These are phyloP conservation scores for Leishmania tropica DNA, from an alignment of 208 protist species.

Conservation along the genomic window DNA sequence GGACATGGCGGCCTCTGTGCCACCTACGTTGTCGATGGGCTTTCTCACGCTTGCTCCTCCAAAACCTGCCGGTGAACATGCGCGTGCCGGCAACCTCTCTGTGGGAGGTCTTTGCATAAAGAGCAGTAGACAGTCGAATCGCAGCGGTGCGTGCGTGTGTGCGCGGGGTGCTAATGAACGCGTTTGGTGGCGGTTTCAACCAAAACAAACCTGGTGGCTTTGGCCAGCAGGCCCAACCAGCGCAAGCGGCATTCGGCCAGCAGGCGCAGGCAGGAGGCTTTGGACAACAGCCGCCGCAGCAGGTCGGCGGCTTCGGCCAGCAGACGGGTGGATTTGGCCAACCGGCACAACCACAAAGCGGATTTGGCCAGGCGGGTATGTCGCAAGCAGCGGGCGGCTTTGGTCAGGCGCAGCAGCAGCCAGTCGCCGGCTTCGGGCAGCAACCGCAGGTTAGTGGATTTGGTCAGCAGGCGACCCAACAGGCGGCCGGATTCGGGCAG, in stretches of 20 bases:
- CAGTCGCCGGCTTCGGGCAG: constrained; percentile 43
- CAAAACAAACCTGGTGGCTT: constrained; percentile 39
- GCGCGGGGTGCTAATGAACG: constrained; percentile 13
- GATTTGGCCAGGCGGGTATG: constrained; percentile 13
- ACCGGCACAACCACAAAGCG: constrained; percentile 6
- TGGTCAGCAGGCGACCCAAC: constrained; percentile 30
- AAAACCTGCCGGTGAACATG: neutral
- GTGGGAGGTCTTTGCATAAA: neutral
- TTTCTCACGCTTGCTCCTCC: neutral
- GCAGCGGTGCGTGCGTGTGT: neutral
- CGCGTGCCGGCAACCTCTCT: neutral
- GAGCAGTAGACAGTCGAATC: neutral
- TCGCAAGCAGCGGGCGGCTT: constrained; percentile 12
- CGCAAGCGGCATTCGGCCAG: constrained; percentile 44
- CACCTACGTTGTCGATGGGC: neutral
- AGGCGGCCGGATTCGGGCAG: constrained; percentile 46
- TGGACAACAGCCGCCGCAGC: constrained; percentile 11
- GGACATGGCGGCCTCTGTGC: neutral
- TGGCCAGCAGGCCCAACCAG: constrained; percentile 27
- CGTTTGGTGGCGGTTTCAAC: constrained; percentile 36
- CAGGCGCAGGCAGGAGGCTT: constrained; percentile 23
- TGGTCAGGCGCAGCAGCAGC: constrained; percentile 41
- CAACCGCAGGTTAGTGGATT: constrained; percentile 38
- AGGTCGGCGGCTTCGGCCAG: constrained; percentile 28
- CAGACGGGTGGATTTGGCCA: constrained; percentile 44